A percentile compares a stretch with the other conserved stretches of the same genome.
phyloP scores from a whole-genome alignment of 768 basidiomycete species.

The Rhodotorula toruloides region DNA sequence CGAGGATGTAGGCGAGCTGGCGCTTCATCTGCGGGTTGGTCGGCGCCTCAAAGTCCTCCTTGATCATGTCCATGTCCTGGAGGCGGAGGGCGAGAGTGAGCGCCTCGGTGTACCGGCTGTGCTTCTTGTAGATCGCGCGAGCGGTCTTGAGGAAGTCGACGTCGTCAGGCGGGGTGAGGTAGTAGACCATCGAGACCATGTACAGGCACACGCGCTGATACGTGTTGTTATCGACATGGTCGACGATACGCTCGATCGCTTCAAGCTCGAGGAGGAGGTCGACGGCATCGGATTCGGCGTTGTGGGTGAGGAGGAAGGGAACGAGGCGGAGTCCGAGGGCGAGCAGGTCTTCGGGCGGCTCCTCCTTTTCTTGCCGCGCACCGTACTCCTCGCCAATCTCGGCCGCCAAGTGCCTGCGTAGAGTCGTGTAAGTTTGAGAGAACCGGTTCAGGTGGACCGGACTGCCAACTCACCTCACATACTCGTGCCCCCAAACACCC shows the following conservation, averaged over 20 bases:
- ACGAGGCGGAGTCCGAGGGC: constrained; percentile 76
- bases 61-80: constrained; percentile 70
- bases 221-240: constrained; percentile 79
- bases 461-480: constrained; percentile 63
- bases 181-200: constrained; percentile 88
- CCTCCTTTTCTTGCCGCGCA: constrained; percentile 59
- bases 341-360: constrained; percentile 60
- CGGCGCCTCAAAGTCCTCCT: constrained; percentile 81
- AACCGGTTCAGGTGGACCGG: neutral
- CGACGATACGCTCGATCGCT: constrained; percentile 69
- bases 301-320: constrained; percentile 80
- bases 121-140: constrained; percentile 78
- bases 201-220: constrained; percentile 87
- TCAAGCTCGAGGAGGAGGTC: constrained; percentile 92
- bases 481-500: constrained; percentile 98
- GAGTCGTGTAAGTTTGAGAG: neutral
- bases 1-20: constrained; percentile 88
- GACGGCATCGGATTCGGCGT: constrained; percentile 97
- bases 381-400: constrained; percentile 92
- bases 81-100: constrained; percentile 78
- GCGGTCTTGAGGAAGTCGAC: constrained; percentile 79
- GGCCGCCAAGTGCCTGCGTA: constrained; percentile 71
- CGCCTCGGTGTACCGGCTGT: constrained; percentile 84
- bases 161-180: constrained; percentile 90
- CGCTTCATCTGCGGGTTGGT: constrained; percentile 91